phyloP scores from a whole-genome alignment of 352 stramenopile species.

The Globisporangium mamillatum region DNA sequence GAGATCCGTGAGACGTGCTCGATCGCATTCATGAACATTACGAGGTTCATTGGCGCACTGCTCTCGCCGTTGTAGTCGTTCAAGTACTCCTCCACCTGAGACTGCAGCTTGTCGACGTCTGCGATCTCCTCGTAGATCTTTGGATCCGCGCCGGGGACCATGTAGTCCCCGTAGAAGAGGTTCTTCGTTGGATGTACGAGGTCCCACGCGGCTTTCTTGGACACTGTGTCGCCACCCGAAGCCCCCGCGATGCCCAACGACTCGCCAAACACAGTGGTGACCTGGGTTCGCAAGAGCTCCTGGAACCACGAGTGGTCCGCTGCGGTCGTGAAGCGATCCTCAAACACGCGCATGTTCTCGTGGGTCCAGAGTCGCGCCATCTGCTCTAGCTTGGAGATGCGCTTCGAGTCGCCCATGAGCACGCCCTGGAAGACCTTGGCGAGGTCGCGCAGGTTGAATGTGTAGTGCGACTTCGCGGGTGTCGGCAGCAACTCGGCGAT shows the following conservation, averaged over 20 bases:
- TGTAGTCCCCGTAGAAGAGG: constrained; percentile 92
- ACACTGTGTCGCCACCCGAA: constrained; percentile 11
- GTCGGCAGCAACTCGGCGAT: constrained; percentile 78
- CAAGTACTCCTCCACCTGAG: constrained; percentile 81
- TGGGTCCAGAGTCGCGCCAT: constrained; percentile 79
- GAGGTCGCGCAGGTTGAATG: constrained; percentile 87
- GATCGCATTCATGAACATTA: constrained; percentile 89
- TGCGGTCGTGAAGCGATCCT: constrained; percentile 79
- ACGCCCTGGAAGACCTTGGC: constrained; percentile 87
- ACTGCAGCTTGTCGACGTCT: constrained; percentile 81
- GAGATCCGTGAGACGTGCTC: constrained; percentile 85
- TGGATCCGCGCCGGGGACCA: constrained; percentile 88
- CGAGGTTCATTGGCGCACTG: constrained; percentile 83
- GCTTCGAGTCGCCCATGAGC: constrained; percentile 78
- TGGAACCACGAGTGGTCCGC: constrained; percentile 82
- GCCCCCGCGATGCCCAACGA: constrained; percentile 26
- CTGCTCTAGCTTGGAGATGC: constrained; percentile 67
- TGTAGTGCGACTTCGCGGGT: constrained; percentile 85
- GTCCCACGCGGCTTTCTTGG: constrained; percentile 55
- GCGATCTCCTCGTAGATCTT: constrained; percentile 91
- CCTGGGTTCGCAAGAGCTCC: constrained; percentile 57
- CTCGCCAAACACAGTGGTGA: constrained; percentile 53
- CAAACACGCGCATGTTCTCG: constrained; percentile 86
- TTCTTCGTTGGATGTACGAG: constrained; percentile 50
- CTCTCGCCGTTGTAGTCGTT: constrained; percentile 89